These are phyloP conservation scores for Daldinia vernicosa DNA, from an alignment of 495 filamentous ascomycete genomes.

Conservation along the genomic window DNA sequence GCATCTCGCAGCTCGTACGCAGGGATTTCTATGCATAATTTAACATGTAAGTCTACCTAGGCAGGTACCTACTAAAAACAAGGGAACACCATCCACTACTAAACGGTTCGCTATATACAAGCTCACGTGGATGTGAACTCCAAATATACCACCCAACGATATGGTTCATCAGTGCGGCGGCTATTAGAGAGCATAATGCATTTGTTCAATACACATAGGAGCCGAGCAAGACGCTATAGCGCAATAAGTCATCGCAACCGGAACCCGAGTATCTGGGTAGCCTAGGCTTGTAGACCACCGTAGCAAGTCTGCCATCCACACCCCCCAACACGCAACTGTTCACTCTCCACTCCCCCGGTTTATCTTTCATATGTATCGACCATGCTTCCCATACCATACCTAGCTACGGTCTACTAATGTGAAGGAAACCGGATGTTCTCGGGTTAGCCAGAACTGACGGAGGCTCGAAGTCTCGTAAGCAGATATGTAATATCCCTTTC, in stretches of 20 bases:
- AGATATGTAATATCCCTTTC: conserved; percentile 22
- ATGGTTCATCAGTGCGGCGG: conserved; percentile 23
- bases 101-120: conserved; percentile 1
- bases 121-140: conserved; percentile 24
- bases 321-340: conserved; percentile 3
- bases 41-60: conserved; percentile 14
- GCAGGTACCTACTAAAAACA: conserved; percentile 25
- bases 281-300: conserved; percentile 16
- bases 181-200: conserved; percentile 22
- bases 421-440: conserved; percentile 22
- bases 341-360: background rate
- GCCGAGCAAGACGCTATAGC: conserved; percentile 16
- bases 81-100: conserved; percentile 26
- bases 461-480: conserved; percentile 15
- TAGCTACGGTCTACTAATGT: background rate
- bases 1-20: conserved; percentile 28
- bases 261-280: conserved; percentile 36
- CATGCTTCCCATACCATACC: background rate
- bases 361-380: background rate
- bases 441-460: conserved; percentile 7
- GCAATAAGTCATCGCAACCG: conserved; percentile 15
- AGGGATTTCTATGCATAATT: conserved; percentile 37
- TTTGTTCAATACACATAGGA: conserved; percentile 23
- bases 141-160: conserved; percentile 27
- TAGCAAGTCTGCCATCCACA: conserved; percentile 8